A percentile compares a stretch with the other conserved stretches of the same genome.
Conservation (phyloP, 2,329 filamentous ascomycete genomes). For the Epichloe typhina region DNA sequence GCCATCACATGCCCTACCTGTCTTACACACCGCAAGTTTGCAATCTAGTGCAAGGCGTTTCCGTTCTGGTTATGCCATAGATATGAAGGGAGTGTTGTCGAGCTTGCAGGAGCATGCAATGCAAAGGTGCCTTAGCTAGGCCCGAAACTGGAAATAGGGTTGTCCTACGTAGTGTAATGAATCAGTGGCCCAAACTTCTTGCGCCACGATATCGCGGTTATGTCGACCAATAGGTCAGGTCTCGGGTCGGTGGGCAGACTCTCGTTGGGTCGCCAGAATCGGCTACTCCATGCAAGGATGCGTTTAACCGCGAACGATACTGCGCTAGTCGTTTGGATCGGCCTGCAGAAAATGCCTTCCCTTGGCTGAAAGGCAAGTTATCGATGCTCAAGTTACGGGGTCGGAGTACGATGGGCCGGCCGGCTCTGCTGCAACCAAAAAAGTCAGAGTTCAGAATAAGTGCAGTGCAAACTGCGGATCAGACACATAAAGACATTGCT, state of each 20-base stretch:
- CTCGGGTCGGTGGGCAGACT: background rate
- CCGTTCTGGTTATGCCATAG: background rate
- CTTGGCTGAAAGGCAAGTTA: background rate
- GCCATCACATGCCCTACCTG: background rate
- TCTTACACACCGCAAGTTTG: background rate
- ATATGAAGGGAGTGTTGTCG: background rate
- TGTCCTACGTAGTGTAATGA: background rate
- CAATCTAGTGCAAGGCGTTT: background rate
- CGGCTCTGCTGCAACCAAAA: background rate
- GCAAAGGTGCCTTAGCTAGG: background rate
- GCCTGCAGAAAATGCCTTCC: background rate
- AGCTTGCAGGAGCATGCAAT: background rate
- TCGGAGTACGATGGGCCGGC: no score
- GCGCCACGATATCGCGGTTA: background rate
- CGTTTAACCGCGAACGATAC: background rate
- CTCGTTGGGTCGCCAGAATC: background rate
- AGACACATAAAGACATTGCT: background rate
- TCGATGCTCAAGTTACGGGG: background rate
- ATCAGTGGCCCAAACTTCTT: background rate
- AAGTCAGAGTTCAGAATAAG: background rate
- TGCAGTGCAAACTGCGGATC: no score
- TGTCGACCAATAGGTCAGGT: background rate
- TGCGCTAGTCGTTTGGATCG: background rate
- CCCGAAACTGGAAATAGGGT: background rate
- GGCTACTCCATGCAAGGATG: background rate